Evolutionary conservation across 148 eudicot genomes (phyloP), one percentile per base, ranked within the genome.

Genomic region (Gaultheria prostrata): DNA sequence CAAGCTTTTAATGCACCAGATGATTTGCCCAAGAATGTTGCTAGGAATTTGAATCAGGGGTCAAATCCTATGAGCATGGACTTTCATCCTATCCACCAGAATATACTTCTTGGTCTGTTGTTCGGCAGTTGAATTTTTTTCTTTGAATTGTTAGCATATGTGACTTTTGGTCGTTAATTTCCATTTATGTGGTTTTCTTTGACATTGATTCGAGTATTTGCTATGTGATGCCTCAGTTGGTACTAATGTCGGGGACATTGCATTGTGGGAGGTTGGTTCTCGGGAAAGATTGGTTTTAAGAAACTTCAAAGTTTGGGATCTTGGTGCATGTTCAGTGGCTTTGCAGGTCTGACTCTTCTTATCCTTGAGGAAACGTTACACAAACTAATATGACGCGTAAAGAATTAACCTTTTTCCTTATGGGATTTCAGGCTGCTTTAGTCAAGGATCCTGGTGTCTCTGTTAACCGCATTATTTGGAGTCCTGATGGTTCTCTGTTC

Each of bases 381-480:
- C 28, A 2, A 72, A 72, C 7, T 28, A 46, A 48, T 30, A n/a
- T 67, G 14, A 28, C 51, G 49, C 67, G 8, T 30, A 39, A 48
- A 81, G n/a, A 18, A 14, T 46, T 10, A 30, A 67, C 26, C n/a
- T 70, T 71, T 70, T 71, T 86, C 30, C 21, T 82, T 32, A 49
- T 80, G 83, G 78, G 74, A 67, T 80, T 79, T 51, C 89, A 95
- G 98, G 86, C 94, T 76, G 93, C 93, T 83, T 83, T 92, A 65
- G 92, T 89, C 53, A 94, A 94, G 86, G 95, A 94, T 82, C 94
- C 95, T 8, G 86, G 90, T 70, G 93, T 93, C 28, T 92, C 94
- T 81, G 98, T 94, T 53, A 95, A 93, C 87, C 98, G 98, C 83
- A 92, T 95, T 70, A 92, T 88, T 63, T 95, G 98, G 98, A 95